Evolutionary conservation across 441 rosid species (phyloP).

Genomic region (Euphorbia neoarborescens): DNA sequence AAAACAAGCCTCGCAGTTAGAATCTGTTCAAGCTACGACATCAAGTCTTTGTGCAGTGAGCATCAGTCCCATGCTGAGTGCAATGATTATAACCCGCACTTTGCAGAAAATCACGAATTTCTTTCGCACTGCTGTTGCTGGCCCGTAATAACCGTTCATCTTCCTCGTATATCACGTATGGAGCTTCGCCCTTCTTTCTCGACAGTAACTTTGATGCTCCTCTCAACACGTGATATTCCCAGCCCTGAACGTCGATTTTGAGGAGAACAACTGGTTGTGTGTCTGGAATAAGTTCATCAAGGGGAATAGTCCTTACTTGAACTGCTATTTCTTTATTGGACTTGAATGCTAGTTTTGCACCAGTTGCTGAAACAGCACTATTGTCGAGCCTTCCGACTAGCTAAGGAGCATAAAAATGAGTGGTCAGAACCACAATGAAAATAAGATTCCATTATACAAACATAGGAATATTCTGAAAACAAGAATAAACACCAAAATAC

Average conservation of each 20-base stretch:
- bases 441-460: background rate
- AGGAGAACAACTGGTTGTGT: slow-evolving; percentile 53
- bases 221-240: slow-evolving; percentile 88
- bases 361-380: slow-evolving; percentile 83
- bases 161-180: slow-evolving; percentile 82
- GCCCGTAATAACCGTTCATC: slow-evolving; percentile 80
- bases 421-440: background rate
- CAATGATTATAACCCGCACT: slow-evolving; percentile 61
- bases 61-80: slow-evolving; percentile 73
- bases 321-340: slow-evolving; percentile 83
- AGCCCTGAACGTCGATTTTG: slow-evolving; percentile 93
- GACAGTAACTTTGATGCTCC: slow-evolving; percentile 73
- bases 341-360: slow-evolving; percentile 87
- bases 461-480: background rate
- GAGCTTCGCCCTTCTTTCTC: slow-evolving; percentile 66
- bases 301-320: slow-evolving; percentile 73
- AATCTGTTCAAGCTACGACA: slow-evolving; percentile 5
- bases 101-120: slow-evolving; percentile 56
- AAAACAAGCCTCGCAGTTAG: background rate
- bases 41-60: slow-evolving; percentile 70
- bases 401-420: slow-evolving; percentile 27
- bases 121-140: slow-evolving; percentile 77
- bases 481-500: background rate
- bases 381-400: slow-evolving; percentile 94
- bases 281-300: slow-evolving; percentile 57